Conservation (phyloP, 2,329 filamentous ascomycete genomes). For the Exophiala calicioides region DNA sequence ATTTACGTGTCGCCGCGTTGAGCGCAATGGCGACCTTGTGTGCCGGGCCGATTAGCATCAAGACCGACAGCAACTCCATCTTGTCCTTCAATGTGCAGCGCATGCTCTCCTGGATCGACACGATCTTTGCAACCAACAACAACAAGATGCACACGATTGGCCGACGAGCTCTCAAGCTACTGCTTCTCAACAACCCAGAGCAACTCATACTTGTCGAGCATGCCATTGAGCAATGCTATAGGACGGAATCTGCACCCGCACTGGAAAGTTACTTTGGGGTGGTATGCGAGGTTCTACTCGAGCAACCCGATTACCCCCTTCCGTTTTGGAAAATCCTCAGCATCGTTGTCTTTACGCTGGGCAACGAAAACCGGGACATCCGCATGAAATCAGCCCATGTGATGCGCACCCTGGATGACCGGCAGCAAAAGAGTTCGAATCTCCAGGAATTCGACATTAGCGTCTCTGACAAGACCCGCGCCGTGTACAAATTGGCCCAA, state of each 20-base stretch:
- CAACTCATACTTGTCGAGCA: slow-evolving; percentile 83
- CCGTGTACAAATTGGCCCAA: slow-evolving; percentile 95
- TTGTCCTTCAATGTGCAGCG: slow-evolving; percentile 89
- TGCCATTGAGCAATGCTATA: slow-evolving; percentile 88
- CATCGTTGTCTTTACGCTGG: slow-evolving; percentile 86
- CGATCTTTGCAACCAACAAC: slow-evolving; percentile 88
- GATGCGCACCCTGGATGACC: slow-evolving; percentile 77
- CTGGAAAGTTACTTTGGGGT: slow-evolving; percentile 95
- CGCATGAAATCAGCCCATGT: slow-evolving; percentile 83
- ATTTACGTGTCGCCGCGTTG: slow-evolving; percentile 83
- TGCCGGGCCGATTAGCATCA: slow-evolving; percentile 75
- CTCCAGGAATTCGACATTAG: slow-evolving; percentile 98
- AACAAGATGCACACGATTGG: slow-evolving; percentile 92
- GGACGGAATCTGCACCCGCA: slow-evolving; percentile 76
- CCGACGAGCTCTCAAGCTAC: slow-evolving; percentile 79
- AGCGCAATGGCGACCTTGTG: slow-evolving; percentile 96
- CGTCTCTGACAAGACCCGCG: slow-evolving; percentile 96
- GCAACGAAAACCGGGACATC: slow-evolving; percentile 86
- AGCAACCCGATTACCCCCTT: slow-evolving; percentile 77
- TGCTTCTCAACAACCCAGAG: slow-evolving; percentile 87
- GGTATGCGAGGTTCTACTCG: slow-evolving; percentile 80
- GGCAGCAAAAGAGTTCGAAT: slow-evolving; percentile 81
- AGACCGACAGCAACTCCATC: slow-evolving; percentile 81
- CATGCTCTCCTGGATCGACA: slow-evolving; percentile 93
- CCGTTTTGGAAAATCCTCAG: slow-evolving; percentile 90